phyloP scores from a whole-genome alignment of 169 alveolate genomes.

The Nephromyces sp. region DNA sequence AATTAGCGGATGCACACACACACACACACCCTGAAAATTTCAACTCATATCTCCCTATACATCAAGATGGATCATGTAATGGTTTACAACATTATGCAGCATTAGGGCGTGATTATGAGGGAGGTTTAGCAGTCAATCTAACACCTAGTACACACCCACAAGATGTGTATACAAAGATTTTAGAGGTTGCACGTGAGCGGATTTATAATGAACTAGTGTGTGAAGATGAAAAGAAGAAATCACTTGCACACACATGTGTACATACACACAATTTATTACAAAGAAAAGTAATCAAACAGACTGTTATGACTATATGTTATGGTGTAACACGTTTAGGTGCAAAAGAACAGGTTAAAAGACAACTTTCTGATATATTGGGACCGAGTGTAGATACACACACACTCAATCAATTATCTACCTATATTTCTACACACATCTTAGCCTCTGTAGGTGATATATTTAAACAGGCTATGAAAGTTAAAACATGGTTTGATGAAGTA shows the following conservation, averaged over 20 bases:
- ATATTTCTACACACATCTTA: conserved; percentile 76
- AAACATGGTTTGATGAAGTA: conserved; percentile 85
- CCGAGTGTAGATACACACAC: conserved; percentile 29
- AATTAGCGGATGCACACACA: conserved; percentile 8
- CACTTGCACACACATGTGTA: background rate
- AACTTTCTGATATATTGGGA: conserved; percentile 55
- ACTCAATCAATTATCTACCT: conserved; percentile 42
- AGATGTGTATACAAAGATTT: conserved; percentile 87
- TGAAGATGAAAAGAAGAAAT: background rate
- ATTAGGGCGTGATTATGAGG: conserved; percentile 85
- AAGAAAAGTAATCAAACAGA: conserved; percentile 89
- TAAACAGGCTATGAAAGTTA: conserved; percentile 82
- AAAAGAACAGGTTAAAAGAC: conserved; percentile 62
- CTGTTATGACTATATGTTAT: conserved; percentile 96
- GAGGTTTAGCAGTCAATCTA: conserved; percentile 86
- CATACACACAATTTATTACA: conserved; percentile 46
- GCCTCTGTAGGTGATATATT: conserved; percentile 83
- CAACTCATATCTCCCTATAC: conserved; percentile 79
- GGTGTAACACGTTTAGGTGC: conserved; percentile 87
- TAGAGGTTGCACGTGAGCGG: conserved; percentile 19
- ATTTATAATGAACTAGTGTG: conserved; percentile 14
- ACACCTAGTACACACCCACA: conserved; percentile 82
- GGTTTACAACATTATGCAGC: conserved; percentile 92
- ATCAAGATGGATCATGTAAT: conserved; percentile 94
- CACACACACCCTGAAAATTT: conserved; percentile 61